Evolutionary conservation across 495 filamentous ascomycete species (phyloP).

Genomic region (Neurospora sp.): DNA sequence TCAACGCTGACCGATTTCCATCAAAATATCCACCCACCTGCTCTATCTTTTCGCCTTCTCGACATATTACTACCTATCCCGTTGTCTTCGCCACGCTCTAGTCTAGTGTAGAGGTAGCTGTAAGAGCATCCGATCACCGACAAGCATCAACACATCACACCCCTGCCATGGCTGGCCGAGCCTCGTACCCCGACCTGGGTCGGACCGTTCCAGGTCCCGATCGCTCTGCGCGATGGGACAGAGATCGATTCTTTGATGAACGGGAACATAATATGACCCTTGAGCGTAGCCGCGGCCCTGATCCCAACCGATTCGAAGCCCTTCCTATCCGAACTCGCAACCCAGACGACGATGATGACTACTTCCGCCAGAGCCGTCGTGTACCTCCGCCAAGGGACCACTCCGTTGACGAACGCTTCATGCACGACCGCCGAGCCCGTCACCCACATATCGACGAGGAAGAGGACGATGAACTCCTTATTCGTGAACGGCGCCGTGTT

Average conservation of each 20-base stretch:
- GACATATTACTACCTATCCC: not conserved
- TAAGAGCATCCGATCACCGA: not conserved
- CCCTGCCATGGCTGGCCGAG: slow-evolving; percentile 20
- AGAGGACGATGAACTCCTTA: slow-evolving; percentile 25
- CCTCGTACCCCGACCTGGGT: slow-evolving; percentile 24
- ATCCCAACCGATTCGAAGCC: slow-evolving; percentile 24
- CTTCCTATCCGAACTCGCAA: not conserved
- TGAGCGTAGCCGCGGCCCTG: slow-evolving; percentile 21
- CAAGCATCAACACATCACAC: not conserved
- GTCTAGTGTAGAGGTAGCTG: not conserved
- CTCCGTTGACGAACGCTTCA: slow-evolving; percentile 21
- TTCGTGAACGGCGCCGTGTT: slow-evolving; percentile 25
- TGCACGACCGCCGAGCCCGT: slow-evolving; percentile 16
- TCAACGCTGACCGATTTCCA: not conserved
- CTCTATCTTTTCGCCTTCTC: not conserved
- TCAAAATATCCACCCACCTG: not conserved
- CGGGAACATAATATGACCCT: slow-evolving; percentile 12
- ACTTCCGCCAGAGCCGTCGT: slow-evolving; percentile 9
- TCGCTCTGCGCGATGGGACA: slow-evolving; percentile 32
- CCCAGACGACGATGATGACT: slow-evolving; percentile 16
- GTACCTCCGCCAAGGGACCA: slow-evolving; percentile 15
- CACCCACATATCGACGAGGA: slow-evolving; percentile 27
- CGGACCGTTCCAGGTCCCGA: slow-evolving; percentile 17
- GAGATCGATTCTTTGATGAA: slow-evolving; percentile 27
- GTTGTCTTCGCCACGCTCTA: not conserved